phyloP scores from a whole-genome alignment of 2,329 filamentous ascomycete species.

The Cryphonectria parasitica region DNA sequence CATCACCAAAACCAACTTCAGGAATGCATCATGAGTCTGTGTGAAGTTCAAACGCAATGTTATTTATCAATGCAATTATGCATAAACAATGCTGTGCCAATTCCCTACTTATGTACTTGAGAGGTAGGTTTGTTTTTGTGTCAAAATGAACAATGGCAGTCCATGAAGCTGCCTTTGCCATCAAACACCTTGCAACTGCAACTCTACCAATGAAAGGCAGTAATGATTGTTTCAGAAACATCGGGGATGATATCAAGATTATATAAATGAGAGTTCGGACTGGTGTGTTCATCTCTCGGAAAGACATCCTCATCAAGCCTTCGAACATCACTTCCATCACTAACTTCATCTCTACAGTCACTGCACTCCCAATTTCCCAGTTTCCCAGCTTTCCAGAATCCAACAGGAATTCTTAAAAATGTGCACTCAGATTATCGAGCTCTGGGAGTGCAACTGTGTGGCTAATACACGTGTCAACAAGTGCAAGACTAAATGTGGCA shows the following conservation, averaged over 20 bases:
- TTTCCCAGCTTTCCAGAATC: neutral
- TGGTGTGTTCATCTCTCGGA: neutral
- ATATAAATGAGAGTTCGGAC: neutral
- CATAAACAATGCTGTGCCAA: neutral
- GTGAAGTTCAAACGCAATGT: neutral
- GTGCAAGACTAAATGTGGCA: neutral
- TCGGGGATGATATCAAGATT: neutral
- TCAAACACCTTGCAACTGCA: neutral
- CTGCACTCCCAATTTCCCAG: neutral
- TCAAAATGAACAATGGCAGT: neutral
- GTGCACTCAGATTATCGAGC: neutral
- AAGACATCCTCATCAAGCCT: neutral
- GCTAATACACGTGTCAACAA: neutral
- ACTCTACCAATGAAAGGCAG: neutral
- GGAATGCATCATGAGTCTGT: no score
- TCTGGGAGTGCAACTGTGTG: constrained; percentile 10
- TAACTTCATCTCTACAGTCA: neutral
- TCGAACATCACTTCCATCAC: neutral
- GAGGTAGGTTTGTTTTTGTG: neutral
- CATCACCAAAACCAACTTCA: no score
- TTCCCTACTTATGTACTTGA: no score
- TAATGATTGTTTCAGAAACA: neutral
- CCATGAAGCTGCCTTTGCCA: neutral
- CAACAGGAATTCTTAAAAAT: neutral
- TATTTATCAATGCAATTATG: neutral